Conservation (phyloP, 1,139 yeast species). For the Pichia sp. region DNA sequence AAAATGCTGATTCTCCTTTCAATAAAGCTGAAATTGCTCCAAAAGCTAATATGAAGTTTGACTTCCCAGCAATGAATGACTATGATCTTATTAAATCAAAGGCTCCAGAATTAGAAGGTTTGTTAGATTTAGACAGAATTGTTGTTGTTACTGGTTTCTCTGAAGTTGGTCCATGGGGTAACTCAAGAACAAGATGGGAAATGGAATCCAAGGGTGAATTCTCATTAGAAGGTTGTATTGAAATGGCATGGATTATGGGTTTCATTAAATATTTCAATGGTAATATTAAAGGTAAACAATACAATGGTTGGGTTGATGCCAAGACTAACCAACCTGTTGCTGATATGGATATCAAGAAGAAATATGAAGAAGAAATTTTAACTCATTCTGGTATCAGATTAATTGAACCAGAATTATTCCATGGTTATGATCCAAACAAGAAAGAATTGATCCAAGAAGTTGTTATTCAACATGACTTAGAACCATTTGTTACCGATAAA, state of each 20-base stretch:
- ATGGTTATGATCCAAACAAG: conserved; percentile 90
- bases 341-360: conserved; percentile 85
- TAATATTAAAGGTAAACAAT: conserved; percentile 78
- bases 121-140: conserved; percentile 85
- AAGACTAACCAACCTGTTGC: conserved; percentile 90
- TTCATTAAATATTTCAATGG: conserved; percentile 85
- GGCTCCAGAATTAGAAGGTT: conserved; percentile 78
- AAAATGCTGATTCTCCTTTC: conserved; percentile 80
- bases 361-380: conserved; percentile 81
- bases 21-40: conserved; percentile 72
- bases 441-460: conserved; percentile 92
- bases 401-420: conserved; percentile 89
- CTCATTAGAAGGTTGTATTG: conserved; percentile 97
- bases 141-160: conserved; percentile 95
- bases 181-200: conserved; percentile 98
- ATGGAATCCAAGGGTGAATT: conserved; percentile 95
- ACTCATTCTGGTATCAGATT: conserved; percentile 95
- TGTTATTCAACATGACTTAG: conserved; percentile 91
- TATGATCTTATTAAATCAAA: conserved; percentile 65
- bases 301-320: conserved; percentile 96
- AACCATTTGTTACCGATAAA: conserved; percentile 90
- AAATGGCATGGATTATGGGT: conserved; percentile 99
- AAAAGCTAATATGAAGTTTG: conserved; percentile 90
- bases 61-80: conserved; percentile 81
- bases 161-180: conserved; percentile 99